Conservation (phyloP, 129 eudicot species). For the Glebionis coronaria region DNA sequence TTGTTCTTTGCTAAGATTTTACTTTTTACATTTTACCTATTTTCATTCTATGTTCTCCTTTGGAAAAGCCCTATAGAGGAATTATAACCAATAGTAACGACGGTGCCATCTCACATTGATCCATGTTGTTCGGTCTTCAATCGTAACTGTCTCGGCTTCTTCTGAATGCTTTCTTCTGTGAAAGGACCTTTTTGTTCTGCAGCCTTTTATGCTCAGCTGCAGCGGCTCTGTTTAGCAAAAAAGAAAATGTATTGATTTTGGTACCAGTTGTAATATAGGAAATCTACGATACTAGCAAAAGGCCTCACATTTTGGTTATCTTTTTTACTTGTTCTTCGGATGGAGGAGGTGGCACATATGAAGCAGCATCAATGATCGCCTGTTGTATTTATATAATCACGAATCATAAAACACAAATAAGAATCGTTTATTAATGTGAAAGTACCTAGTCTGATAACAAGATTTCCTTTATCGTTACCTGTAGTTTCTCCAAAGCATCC, state of each 20-base stretch:
- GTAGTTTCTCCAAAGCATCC: constrained; percentile 80
- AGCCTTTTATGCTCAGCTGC: constrained; percentile 61
- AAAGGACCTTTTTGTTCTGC: constrained; percentile 64
- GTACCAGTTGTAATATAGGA: neutral
- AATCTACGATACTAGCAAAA: neutral
- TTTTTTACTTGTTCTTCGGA: constrained; percentile 75
- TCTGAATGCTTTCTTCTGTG: constrained; percentile 66
- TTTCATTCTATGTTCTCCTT: neutral
- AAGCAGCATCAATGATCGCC: constrained; percentile 94
- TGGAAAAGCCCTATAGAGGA: neutral
- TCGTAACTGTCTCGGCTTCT: constrained; percentile 77
- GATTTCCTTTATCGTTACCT: constrained; percentile 42
- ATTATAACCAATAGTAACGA: no score
- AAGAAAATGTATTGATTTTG: neutral
- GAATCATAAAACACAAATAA: neutral
- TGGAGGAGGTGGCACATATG: constrained; percentile 94
- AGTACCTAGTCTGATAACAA: constrained; percentile 3
- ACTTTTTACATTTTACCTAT: no score
- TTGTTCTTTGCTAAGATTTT: no score
- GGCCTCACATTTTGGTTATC: constrained; percentile 64
- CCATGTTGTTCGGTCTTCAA: constrained; percentile 22
- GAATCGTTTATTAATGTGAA: neutral
- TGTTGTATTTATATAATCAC: constrained; percentile 28
- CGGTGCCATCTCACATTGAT: constrained; percentile 9
- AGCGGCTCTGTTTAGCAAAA: constrained; percentile 56